These are phyloP conservation scores for Triticum monococcum DNA, from an alignment of 176 grass and related monocot species.

Conservation along the genomic window DNA sequence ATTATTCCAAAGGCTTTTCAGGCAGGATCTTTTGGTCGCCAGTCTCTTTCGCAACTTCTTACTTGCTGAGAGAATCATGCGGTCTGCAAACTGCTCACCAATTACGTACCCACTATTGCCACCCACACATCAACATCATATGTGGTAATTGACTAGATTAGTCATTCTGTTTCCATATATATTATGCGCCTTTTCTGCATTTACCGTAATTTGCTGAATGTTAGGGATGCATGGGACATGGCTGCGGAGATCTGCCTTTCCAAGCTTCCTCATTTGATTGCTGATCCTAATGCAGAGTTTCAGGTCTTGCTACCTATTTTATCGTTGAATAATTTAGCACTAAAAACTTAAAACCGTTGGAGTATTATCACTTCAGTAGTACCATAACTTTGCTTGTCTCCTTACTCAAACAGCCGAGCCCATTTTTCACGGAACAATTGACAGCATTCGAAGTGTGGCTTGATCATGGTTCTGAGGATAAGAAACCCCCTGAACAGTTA, in stretches of 20 bases:
- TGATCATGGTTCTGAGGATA: constrained; percentile 89
- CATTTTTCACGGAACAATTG: constrained; percentile 97
- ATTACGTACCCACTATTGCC: constrained; percentile 78
- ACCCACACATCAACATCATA: constrained; percentile 95
- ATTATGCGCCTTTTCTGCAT: constrained; percentile 9
- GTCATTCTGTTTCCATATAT: constrained; percentile 12
- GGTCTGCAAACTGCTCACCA: constrained; percentile 94
- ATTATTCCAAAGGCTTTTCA: constrained; percentile 93
- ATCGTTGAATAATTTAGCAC: constrained; percentile 11
- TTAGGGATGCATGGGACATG: constrained; percentile 99
- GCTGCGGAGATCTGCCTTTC: constrained; percentile 98
- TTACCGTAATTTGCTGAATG: constrained; percentile 26
- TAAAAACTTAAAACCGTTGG: constrained; percentile 19
- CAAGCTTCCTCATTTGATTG: constrained; percentile 82
- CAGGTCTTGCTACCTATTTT: constrained; percentile 53
- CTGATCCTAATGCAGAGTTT: constrained; percentile 80
- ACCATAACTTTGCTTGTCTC: constrained; percentile 28
- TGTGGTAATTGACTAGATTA: constrained; percentile 71
- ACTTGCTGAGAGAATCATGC: constrained; percentile 98
- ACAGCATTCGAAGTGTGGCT: constrained; percentile 99
- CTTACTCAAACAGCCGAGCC: constrained; percentile 70
- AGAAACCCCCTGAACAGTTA: constrained; percentile 95
- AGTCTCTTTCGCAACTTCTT: constrained; percentile 98
- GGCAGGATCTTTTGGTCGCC: constrained; percentile 96
- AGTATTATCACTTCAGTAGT: constrained; percentile 14